Evolutionary conservation across 495 filamentous ascomycete genomes (phyloP).

Genomic region (Hypoxylon subgilvum): DNA sequence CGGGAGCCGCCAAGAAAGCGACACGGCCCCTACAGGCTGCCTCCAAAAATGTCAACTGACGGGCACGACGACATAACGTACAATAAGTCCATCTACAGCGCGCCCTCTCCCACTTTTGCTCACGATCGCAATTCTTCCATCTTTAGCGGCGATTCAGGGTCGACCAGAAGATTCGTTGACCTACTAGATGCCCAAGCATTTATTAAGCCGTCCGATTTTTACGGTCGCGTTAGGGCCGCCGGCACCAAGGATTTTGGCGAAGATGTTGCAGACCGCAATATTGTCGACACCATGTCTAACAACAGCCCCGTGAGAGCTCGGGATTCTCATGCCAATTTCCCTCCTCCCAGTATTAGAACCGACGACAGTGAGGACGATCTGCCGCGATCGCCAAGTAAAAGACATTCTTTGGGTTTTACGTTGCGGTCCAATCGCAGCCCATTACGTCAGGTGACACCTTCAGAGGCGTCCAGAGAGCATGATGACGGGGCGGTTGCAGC

Average conservation of each 20-base stretch:
- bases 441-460: conserved; percentile 29
- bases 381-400: conserved; percentile 19
- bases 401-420: conserved; percentile 33
- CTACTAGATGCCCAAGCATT: conserved; percentile 59
- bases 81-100: conserved; percentile 9
- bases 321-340: conserved; percentile 39
- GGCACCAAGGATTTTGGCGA: conserved; percentile 59
- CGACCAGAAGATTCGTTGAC: conserved; percentile 48
- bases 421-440: conserved; percentile 25
- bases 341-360: neutral
- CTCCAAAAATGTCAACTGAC: conserved; percentile 17
- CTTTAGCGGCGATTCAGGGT: conserved; percentile 31
- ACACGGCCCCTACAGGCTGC: conserved; percentile 35
- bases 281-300: conserved; percentile 45
- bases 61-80: conserved; percentile 5
- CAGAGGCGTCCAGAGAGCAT: conserved; percentile 15
- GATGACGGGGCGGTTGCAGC: neutral
- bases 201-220: conserved; percentile 53
- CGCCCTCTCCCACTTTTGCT: conserved; percentile 5
- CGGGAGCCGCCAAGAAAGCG: conserved; percentile 29
- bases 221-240: conserved; percentile 51
- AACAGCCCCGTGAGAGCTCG: conserved; percentile 40
- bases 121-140: conserved; percentile 34
- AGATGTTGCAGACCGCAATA: conserved; percentile 62
- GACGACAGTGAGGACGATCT: conserved; percentile 14